These are phyloP conservation scores for Tetraselmis chui DNA, from an alignment of 139 green algal genomes.

Conservation along the genomic window DNA sequence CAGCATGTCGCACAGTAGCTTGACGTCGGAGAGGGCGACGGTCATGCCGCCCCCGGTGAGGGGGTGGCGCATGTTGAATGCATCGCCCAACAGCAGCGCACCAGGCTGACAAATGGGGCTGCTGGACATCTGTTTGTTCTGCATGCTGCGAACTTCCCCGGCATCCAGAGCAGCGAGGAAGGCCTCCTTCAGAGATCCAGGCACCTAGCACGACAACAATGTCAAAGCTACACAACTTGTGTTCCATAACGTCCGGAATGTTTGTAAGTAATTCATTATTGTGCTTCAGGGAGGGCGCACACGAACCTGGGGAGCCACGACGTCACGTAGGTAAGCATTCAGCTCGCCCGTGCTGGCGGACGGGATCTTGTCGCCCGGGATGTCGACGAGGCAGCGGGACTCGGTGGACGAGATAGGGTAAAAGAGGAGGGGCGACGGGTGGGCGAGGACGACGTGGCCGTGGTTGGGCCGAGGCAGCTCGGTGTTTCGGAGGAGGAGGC, in stretches of 20 bases:
- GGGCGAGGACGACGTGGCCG: constrained; percentile 91
- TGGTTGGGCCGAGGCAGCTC: constrained; percentile 77
- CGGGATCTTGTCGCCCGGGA: constrained; percentile 71
- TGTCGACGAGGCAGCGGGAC: constrained; percentile 88
- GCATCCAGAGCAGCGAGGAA: too few species aligned
- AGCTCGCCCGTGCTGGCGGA: constrained; percentile 43
- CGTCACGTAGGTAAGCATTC: constrained; percentile 48
- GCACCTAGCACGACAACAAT: too few species aligned
- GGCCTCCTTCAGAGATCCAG: too few species aligned
- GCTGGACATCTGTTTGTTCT: constrained; percentile 84
- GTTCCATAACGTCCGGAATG: too few species aligned
- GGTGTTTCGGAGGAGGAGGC: constrained; percentile 66
- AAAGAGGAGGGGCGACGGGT: constrained; percentile 93
- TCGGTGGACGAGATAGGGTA: constrained; percentile 92
- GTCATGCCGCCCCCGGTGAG: constrained; percentile 79
- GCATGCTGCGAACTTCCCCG: constrained; percentile 55
- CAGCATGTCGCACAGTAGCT: constrained; percentile 73
- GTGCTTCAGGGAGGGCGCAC: too few species aligned
- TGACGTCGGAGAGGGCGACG: constrained; percentile 88
- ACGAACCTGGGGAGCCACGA: constrained; percentile 40
- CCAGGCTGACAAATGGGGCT: constrained; percentile 69
- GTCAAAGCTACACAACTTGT: too few species aligned
- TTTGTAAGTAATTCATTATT: too few species aligned
- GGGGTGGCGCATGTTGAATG: constrained; percentile 99
- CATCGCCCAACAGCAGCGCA: constrained; percentile 91